These are phyloP conservation scores for Eragrostis nindensis DNA, from an alignment of 176 grass and related monocot genomes.

Conservation along the genomic window DNA sequence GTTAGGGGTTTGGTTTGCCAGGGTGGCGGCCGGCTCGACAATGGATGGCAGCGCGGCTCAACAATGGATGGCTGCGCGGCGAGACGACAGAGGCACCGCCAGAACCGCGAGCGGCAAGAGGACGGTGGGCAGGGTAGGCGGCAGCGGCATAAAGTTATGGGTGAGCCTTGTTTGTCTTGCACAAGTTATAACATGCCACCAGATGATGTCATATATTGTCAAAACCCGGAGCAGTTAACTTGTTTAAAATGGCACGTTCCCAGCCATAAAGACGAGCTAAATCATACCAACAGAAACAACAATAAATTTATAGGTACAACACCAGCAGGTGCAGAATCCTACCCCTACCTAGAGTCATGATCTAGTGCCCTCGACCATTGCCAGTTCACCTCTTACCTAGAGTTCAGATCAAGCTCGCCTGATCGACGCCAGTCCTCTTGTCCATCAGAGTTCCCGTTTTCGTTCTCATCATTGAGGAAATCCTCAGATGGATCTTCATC, in stretches of 20 bases:
- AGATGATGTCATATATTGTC: too few species aligned
- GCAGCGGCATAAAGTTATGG: too few species aligned
- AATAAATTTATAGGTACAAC: constrained; percentile 17
- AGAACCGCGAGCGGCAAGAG: too few species aligned
- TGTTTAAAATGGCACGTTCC: constrained; percentile 8
- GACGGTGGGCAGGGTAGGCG: too few species aligned
- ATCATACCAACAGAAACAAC: constrained; percentile 19
- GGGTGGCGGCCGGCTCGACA: too few species aligned
- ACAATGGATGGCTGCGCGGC: too few species aligned
- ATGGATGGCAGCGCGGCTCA: too few species aligned
- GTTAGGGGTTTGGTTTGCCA: too few species aligned
- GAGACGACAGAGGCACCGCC: too few species aligned
- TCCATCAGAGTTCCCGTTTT: constrained; percentile 66
- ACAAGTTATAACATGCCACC: too few species aligned
- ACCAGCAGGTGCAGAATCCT: not conserved
- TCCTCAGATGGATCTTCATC: constrained; percentile 90
- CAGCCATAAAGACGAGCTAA: constrained; percentile 1
- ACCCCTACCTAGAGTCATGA: constrained; percentile 50
- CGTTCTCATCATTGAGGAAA: constrained; percentile 93
- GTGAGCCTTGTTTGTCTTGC: too few species aligned
- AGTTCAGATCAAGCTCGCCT: constrained; percentile 84
- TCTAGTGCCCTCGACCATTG: constrained; percentile 32
- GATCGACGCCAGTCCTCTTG: constrained; percentile 69
- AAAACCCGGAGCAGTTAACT: constrained; percentile 10
- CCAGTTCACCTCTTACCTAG: constrained; percentile 59